These are phyloP conservation scores for Fagopyrum esculentum DNA, from an alignment of 148 eudicot genomes.

Conservation along the genomic window DNA sequence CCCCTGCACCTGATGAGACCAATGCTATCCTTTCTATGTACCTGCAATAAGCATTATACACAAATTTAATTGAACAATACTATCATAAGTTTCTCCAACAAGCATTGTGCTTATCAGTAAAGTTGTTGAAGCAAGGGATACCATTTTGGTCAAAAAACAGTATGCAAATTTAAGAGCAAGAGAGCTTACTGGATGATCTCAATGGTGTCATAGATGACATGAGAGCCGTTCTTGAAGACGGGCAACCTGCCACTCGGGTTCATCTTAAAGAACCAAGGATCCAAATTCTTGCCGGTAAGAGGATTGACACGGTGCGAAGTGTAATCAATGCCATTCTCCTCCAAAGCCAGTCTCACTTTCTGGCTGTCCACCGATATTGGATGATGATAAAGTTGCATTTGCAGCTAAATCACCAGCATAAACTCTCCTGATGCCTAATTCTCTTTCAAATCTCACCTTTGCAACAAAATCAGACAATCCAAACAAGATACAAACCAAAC, in stretches of 20 bases:
- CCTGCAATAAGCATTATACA: slow-evolving; percentile 28
- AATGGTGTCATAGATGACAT: slow-evolving; percentile 54
- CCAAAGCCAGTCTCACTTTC: slow-evolving; percentile 88
- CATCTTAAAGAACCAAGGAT: slow-evolving; percentile 67
- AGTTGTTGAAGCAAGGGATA: too few species aligned
- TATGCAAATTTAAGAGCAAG: slow-evolving; percentile 8
- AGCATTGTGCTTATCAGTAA: too few species aligned
- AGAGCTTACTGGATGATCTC: slow-evolving; percentile 72
- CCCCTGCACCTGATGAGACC: slow-evolving; percentile 61
- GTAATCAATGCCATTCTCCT: slow-evolving; percentile 79
- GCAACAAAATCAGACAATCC: not conserved
- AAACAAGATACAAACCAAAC: not conserved
- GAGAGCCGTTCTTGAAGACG: slow-evolving; percentile 87
- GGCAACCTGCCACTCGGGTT: slow-evolving; percentile 81
- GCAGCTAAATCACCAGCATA: not conserved
- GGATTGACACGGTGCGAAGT: slow-evolving; percentile 87
- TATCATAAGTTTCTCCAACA: too few species aligned
- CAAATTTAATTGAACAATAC: too few species aligned
- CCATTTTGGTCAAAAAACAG: not conserved
- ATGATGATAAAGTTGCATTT: slow-evolving; percentile 96
- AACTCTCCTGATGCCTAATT: not conserved
- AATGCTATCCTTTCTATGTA: slow-evolving; percentile 81
- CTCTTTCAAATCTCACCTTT: not conserved
- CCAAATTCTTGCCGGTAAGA: slow-evolving; percentile 86
- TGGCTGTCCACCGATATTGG: slow-evolving; percentile 90